These are phyloP conservation scores for Fusarium buxicola DNA, from an alignment of 2,329 filamentous ascomycete species.

Conservation along the genomic window DNA sequence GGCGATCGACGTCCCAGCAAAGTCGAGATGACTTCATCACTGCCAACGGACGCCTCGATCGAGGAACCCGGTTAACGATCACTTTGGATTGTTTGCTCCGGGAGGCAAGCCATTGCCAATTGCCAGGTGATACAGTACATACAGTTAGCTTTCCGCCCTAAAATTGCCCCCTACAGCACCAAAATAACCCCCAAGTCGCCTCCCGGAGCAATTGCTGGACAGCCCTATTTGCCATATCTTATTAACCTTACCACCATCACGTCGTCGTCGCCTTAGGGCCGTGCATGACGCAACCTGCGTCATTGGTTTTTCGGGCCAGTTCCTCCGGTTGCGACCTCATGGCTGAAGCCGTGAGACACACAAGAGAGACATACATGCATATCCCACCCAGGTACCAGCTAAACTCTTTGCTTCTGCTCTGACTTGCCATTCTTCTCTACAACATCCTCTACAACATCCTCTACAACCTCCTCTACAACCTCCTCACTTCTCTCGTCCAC, in stretches of 20 bases:
- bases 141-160: slow-evolving; percentile 12
- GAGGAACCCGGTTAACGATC: slow-evolving; percentile 38
- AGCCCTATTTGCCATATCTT: slow-evolving; percentile 25
- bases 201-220: slow-evolving; percentile 26
- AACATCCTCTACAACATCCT: neutral
- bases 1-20: slow-evolving; percentile 33
- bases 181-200: slow-evolving; percentile 8
- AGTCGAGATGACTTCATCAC: slow-evolving; percentile 45
- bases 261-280: slow-evolving; percentile 11
- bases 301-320: slow-evolving; percentile 38
- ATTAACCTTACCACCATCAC: slow-evolving; percentile 10
- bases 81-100: slow-evolving; percentile 1
- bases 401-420: neutral
- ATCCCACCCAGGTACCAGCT: neutral
- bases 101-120: slow-evolving; percentile 11
- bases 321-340: slow-evolving; percentile 34
- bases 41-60: slow-evolving; percentile 29
- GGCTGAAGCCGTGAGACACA: slow-evolving; percentile 3
- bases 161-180: slow-evolving; percentile 6
- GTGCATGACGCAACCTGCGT: slow-evolving; percentile 47
- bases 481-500: neutral
- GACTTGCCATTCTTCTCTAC: neutral
- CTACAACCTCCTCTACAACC: neutral
- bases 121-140: slow-evolving; percentile 24
- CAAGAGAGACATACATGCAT: slow-evolving; percentile 15